phyloP scores from a whole-genome alignment of 257 asterid genomes.

The Asclepias syriaca region DNA sequence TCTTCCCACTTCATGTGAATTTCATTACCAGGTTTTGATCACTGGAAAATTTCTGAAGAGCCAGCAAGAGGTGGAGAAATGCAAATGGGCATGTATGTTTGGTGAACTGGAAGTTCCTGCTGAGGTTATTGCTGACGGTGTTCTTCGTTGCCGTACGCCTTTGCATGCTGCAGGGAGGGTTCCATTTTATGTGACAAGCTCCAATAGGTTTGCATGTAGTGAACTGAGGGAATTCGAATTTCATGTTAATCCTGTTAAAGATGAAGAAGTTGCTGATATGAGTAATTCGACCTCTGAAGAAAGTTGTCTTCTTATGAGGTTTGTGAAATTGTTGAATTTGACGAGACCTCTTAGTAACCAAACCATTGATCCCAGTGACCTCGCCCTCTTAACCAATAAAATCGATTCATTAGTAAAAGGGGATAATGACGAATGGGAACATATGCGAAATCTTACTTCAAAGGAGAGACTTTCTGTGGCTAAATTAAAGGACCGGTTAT shows the following conservation, averaged over 20 bases:
- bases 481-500: slow-evolving; percentile 54
- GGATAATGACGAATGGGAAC: slow-evolving; percentile 66
- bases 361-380: slow-evolving; percentile 34
- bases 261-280: slow-evolving; percentile 27
- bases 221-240: slow-evolving; percentile 92
- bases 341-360: slow-evolving; percentile 38
- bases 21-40: slow-evolving; percentile 54
- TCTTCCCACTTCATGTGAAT: slow-evolving; percentile 10
- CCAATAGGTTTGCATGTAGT: slow-evolving; percentile 93
- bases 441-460: slow-evolving; percentile 36
- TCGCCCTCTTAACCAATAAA: slow-evolving; percentile 38
- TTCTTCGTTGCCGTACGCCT: slow-evolving; percentile 77
- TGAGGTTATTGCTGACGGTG: slow-evolving; percentile 68
- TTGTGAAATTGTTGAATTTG: slow-evolving; percentile 61
- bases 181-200: slow-evolving; percentile 80
- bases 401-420: slow-evolving; percentile 50
- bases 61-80: slow-evolving; percentile 48
- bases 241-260: slow-evolving; percentile 35
- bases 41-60: slow-evolving; percentile 65
- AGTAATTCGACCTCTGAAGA: slow-evolving; percentile 41
- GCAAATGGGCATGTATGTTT: slow-evolving; percentile 94
- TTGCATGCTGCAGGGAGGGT: slow-evolving; percentile 65
- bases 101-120: slow-evolving; percentile 90
- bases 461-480: slow-evolving; percentile 49
- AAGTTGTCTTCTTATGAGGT: slow-evolving; percentile 65